Evolutionary conservation across 1,139 yeast species (phyloP), one percentile per base, ranked within the genome.

Genomic region (Blastobotrys raffinosifermentans): DNA sequence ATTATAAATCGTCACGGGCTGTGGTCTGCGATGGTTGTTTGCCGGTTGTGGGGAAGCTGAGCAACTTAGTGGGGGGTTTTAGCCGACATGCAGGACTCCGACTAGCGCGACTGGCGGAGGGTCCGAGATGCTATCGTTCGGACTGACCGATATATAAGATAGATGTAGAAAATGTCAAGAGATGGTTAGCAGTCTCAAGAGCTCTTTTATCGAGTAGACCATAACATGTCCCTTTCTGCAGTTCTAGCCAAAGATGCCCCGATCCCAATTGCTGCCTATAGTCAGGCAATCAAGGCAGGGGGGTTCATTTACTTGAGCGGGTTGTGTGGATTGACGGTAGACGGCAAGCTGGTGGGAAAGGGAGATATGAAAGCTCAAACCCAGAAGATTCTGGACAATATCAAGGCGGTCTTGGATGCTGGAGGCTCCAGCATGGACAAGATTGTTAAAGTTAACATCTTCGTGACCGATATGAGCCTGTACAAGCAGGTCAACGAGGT

Each of bases 211-310:
- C n/a, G n/a, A n/a, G n/a, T n/a, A n/a, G n/a, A n/a, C n/a, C n/a
- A n/a, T n/a, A n/a, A n/a, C n/a, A n/a, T n/a, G n/a, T n/a, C n/a
- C n/a, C n/a, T n/a, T n/a, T n/a, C n/a, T n/a, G n/a, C n/a, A n/a
- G n/a, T n/a, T 5, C 8, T 11, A 6, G 32, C 94, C 39, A 69
- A 76, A 46, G 70, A 70, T 51, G 95, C 95, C 25, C 95, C 96
- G 52, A 85, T 94, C 44, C 94, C 96, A 47, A 95, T 94, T 33
- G 96, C 94, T 36, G 76, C 94, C n/a, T 86, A 86, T 64, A 83
- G 94, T 26, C 96, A 86, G 61, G 96, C 95, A 34, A 75, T 85
- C 61, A 85, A 81, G 67, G 87, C 76, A 43, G 45, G 45, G 3
- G 49, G 86, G 41, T 77, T 85, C 61, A 65, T 89, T 59, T 89